phyloP scores from a whole-genome alignment of 1,139 yeast genomes.

The Waltiozyma solani region DNA sequence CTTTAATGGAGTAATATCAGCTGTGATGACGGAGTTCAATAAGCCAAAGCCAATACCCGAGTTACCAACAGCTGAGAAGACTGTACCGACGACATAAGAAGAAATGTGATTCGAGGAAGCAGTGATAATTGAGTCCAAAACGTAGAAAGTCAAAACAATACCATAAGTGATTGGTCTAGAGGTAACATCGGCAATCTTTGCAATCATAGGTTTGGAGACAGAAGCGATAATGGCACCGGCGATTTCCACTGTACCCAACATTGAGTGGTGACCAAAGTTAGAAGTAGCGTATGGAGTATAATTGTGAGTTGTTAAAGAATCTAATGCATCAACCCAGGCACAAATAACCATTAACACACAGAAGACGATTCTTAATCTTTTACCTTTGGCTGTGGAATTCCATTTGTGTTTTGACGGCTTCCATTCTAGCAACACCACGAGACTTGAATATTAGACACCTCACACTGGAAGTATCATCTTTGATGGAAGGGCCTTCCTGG shows the following conservation, averaged over 20 bases:
- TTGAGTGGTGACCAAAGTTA: conserved; percentile 24
- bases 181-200: conserved; percentile 24
- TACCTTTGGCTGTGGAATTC: too few species aligned
- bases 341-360: conserved; percentile 24
- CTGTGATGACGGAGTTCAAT: conserved; percentile 22
- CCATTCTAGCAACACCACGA: too few species aligned
- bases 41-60: conserved; percentile 22
- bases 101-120: conserved; percentile 23
- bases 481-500: too few species aligned
- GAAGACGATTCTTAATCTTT: conserved; percentile 12
- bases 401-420: too few species aligned
- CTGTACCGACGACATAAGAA: conserved; percentile 25
- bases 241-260: conserved; percentile 25
- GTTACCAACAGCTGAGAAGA: conserved; percentile 22
- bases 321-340: conserved; percentile 30
- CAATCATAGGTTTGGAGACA: conserved; percentile 22
- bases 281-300: conserved; percentile 28
- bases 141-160: conserved; percentile 19
- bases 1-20: conserved; percentile 27
- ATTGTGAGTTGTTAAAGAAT: conserved; percentile 26
- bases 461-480: too few species aligned
- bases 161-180: conserved; percentile 24
- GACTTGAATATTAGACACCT: too few species aligned
- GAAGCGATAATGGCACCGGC: conserved; percentile 25
- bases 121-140: conserved; percentile 23